phyloP scores from a whole-genome alignment of 352 stramenopile genomes.

The Pythium brassicae region DNA sequence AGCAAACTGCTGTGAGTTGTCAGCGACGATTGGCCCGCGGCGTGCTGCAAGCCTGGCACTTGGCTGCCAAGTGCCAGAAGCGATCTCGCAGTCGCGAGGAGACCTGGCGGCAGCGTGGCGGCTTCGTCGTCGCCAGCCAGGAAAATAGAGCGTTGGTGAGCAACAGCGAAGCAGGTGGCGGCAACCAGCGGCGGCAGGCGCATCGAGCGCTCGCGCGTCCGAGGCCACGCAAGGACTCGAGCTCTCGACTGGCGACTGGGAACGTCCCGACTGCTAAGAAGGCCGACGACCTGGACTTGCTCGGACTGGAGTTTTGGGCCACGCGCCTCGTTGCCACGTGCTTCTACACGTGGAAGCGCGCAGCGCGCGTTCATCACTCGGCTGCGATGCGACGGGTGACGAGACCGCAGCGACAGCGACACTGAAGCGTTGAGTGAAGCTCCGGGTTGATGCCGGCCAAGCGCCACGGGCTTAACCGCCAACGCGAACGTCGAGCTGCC shows the following conservation, averaged over 20 bases:
- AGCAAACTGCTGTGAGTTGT: neutral
- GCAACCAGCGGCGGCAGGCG: neutral
- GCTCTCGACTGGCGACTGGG: neutral
- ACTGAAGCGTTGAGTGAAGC: conserved; percentile 13
- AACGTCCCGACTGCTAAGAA: neutral
- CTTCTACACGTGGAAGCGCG: conserved; percentile 12
- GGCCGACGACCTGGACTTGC: neutral
- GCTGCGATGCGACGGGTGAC: neutral
- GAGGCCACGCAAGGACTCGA: neutral
- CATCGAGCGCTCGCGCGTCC: neutral
- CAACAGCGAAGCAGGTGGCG: neutral
- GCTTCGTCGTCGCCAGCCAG: conserved; percentile 1
- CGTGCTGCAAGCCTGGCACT: conserved; percentile 3
- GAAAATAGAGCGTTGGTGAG: neutral
- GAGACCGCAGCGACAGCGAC: neutral
- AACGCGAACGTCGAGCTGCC: conserved; percentile 12
- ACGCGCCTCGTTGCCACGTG: neutral
- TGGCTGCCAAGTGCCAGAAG: neutral
- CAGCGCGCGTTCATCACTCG: neutral
- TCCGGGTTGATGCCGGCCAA: conserved; percentile 23
- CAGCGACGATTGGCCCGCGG: neutral
- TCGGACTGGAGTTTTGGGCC: conserved; percentile 6
- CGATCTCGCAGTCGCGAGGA: neutral
- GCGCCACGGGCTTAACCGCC: conserved; percentile 19
- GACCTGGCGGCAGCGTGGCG: neutral